These are phyloP conservation scores for Aspergillus novoparasiticus DNA, from an alignment of 2,329 filamentous ascomycete species.

Conservation along the genomic window DNA sequence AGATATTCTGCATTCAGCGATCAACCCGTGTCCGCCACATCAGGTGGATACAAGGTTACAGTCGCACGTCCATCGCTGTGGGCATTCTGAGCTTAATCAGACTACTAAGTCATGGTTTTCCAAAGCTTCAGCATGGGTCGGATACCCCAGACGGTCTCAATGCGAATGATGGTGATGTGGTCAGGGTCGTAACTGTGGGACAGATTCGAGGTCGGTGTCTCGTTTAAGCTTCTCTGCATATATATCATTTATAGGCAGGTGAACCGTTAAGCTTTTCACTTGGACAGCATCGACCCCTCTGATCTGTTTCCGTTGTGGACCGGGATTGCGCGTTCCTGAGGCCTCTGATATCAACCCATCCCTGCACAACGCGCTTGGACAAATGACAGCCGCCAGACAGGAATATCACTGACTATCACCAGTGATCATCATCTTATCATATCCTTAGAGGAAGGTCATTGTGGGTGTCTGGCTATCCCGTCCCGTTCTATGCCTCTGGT, in stretches of 20 bases:
- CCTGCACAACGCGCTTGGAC: conserved; percentile 9
- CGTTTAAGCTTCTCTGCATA: conserved; percentile 8
- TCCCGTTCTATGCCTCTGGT: conserved; percentile 8
- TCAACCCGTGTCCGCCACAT: not conserved
- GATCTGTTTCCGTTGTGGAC: conserved; percentile 19
- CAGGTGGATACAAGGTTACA: not conserved
- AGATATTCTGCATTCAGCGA: not conserved
- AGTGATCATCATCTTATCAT: conserved; percentile 16
- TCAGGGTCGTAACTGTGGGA: not conserved
- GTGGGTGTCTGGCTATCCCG: conserved; percentile 10
- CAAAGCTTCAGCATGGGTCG: not conserved
- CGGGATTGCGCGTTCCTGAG: conserved; percentile 24
- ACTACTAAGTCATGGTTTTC: not conserved
- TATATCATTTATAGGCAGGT: conserved; percentile 11
- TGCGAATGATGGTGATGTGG: not conserved
- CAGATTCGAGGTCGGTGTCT: not conserved
- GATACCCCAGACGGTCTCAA: not conserved
- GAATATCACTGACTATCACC: conserved; percentile 19
- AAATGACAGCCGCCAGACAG: conserved; percentile 16
- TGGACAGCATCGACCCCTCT: conserved; percentile 9
- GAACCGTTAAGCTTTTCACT: conserved; percentile 19
- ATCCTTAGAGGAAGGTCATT: conserved; percentile 13
- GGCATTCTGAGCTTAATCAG: conserved; percentile 1
- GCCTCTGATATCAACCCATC: conserved; percentile 20
- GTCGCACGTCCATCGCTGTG: not conserved